Evolutionary conservation across 164 flowering plant species (phyloP).

Genomic region (Aristolochia contorta): DNA sequence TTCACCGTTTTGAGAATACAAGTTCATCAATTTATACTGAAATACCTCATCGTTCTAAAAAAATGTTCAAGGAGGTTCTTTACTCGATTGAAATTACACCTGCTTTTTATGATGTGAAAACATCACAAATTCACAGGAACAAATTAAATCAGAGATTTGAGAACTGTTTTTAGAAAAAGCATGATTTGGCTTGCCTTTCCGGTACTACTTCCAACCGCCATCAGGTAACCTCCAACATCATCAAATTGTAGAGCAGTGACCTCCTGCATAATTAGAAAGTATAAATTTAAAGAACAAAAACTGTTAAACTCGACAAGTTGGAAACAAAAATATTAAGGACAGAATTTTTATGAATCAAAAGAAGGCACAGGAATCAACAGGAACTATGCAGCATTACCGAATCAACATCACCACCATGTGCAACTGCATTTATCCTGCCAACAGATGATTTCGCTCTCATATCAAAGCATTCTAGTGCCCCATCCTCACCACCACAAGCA

Average conservation of each 20-base stretch:
- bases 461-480: conserved; percentile 96
- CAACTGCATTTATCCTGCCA: conserved; percentile 72
- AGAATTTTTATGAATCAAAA: neutral
- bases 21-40: too few relatives aligned
- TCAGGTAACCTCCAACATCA: conserved; percentile 10
- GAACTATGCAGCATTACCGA: conserved; percentile 32
- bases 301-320: too few relatives aligned
- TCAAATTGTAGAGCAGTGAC: conserved; percentile 65
- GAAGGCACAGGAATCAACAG: neutral
- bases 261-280: conserved; percentile 35
- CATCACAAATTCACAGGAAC: too few relatives aligned
- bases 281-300: too few relatives aligned
- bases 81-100: too few relatives aligned
- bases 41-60: too few relatives aligned
- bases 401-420: conserved; percentile 56
- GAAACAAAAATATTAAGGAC: too few relatives aligned
- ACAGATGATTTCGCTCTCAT: conserved; percentile 66
- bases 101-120: too few relatives aligned
- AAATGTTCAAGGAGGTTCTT: too few relatives aligned
- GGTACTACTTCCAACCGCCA: conserved; percentile 61
- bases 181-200: conserved; percentile 60
- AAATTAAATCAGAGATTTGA: too few relatives aligned
- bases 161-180: too few relatives aligned
- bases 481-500: conserved; percentile 97
- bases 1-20: too few relatives aligned